Evolutionary conservation across 1,284 basidiomycete species (phyloP).

Genomic region (Erythrobasidium hasegawianum): DNA sequence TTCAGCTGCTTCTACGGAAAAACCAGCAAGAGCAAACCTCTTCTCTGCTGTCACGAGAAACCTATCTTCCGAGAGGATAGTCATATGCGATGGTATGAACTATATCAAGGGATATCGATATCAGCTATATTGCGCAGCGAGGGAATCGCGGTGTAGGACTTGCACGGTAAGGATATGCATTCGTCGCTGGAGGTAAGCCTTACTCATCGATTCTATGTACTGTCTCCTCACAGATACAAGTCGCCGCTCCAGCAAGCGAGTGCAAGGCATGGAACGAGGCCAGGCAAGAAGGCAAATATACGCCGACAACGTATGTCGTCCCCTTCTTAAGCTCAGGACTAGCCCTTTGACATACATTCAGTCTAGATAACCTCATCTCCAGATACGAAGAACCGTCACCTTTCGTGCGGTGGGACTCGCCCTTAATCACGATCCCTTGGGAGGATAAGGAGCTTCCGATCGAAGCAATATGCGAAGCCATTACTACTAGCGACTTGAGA

Average conservation of each 20-base stretch:
- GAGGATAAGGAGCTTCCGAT: slow-evolving; percentile 65
- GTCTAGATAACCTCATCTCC: slow-evolving; percentile 80
- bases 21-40: slow-evolving; percentile 79
- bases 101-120: slow-evolving; percentile 96
- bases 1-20: slow-evolving; percentile 76
- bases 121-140: slow-evolving; percentile 92
- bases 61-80: slow-evolving; percentile 63
- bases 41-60: slow-evolving; percentile 78
- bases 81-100: slow-evolving; percentile 86
- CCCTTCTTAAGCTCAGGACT: not conserved
- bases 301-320: slow-evolving; percentile 65
- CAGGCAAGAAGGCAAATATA: slow-evolving; percentile 58
- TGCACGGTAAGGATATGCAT: slow-evolving; percentile 67
- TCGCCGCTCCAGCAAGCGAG: slow-evolving; percentile 71
- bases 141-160: slow-evolving; percentile 77
- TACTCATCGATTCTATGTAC: not conserved
- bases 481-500: slow-evolving; percentile 73
- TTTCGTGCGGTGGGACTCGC: slow-evolving; percentile 96
- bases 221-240: slow-evolving; percentile 51
- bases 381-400: slow-evolving; percentile 94
- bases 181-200: not conserved
- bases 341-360: slow-evolving; percentile 48
- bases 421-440: slow-evolving; percentile 79
- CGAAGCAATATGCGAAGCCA: slow-evolving; percentile 72
- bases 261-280: slow-evolving; percentile 72